These are phyloP conservation scores for Streptanthus diversifolius DNA, from an alignment of 345 rosid species.

Conservation along the genomic window DNA sequence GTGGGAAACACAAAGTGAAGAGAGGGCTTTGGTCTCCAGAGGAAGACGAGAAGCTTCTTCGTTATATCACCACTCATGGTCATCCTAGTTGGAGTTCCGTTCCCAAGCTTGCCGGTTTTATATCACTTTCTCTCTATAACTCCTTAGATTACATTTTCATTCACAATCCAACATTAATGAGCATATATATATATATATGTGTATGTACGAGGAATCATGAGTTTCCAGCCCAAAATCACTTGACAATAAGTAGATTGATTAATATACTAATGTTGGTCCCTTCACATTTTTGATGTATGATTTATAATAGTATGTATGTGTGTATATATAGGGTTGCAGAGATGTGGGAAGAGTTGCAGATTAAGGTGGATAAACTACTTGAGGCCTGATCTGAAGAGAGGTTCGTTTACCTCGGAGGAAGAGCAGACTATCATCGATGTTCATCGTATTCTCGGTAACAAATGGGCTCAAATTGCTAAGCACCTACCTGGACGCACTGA, in stretches of 20 bases:
- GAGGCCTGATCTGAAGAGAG: conserved; percentile 53
- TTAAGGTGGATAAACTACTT: conserved; percentile 65
- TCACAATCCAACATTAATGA: not conserved
- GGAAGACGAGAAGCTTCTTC: conserved; percentile 66
- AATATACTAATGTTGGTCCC: not conserved
- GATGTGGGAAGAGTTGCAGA: conserved; percentile 67
- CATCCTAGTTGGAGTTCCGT: conserved; percentile 84
- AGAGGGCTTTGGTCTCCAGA: conserved; percentile 82
- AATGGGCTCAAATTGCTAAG: conserved; percentile 49
- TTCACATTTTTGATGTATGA: not conserved
- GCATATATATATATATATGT: not conserved
- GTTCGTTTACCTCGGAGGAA: conserved; percentile 47
- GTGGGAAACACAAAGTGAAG: conserved; percentile 69
- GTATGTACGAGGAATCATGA: not conserved
- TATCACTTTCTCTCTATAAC: not conserved
- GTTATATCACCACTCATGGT: conserved; percentile 55
- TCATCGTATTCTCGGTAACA: conserved; percentile 62
- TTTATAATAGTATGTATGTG: not conserved
- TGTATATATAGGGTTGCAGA: conserved; percentile 42
- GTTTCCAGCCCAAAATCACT: not conserved
- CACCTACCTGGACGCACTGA: conserved; percentile 77
- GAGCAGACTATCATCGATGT: conserved; percentile 56
- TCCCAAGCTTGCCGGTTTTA: conserved; percentile 63
- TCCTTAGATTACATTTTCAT: not conserved
- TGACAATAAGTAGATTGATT: not conserved